A percentile compares a stretch with the other conserved stretches of the same genome.
Conservation (phyloP, 495 filamentous ascomycete genomes). For the Collariella sp. region DNA sequence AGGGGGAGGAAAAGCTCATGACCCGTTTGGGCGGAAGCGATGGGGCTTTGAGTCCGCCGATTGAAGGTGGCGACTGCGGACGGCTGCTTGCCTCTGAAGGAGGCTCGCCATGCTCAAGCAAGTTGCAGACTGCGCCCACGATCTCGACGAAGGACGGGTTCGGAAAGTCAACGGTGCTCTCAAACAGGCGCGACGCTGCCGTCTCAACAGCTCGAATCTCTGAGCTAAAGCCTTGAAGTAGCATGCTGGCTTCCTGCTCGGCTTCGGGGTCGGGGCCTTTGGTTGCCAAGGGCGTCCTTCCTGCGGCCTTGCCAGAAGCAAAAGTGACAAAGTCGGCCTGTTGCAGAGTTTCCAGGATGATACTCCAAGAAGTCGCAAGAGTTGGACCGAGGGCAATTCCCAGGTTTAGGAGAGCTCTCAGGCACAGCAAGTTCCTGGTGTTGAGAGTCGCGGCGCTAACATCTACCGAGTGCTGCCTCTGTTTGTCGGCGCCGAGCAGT, state of each 20-base stretch:
- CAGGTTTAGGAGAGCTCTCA: slow-evolving; percentile 83
- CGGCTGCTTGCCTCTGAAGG: slow-evolving; percentile 26
- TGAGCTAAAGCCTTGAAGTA: slow-evolving; percentile 56
- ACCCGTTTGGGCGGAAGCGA: slow-evolving; percentile 46
- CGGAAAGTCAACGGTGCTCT: slow-evolving; percentile 82
- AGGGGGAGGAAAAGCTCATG: slow-evolving; percentile 51
- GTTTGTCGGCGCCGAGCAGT: slow-evolving; percentile 41
- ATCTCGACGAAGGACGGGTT: slow-evolving; percentile 72
- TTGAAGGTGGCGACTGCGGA: slow-evolving; percentile 29
- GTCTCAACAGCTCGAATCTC: slow-evolving; percentile 83
- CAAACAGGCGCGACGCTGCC: slow-evolving; percentile 79
- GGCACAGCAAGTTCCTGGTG: slow-evolving; percentile 80
- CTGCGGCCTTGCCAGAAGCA: slow-evolving; percentile 42
- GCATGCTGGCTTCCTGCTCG: slow-evolving; percentile 38
- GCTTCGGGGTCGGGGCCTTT: slow-evolving; percentile 36
- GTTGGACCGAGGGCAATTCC: slow-evolving; percentile 92
- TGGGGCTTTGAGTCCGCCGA: slow-evolving; percentile 25
- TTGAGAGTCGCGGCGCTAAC: slow-evolving; percentile 52
- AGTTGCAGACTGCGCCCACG: slow-evolving; percentile 60
- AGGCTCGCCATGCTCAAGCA: slow-evolving; percentile 41
- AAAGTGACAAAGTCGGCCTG: slow-evolving; percentile 83
- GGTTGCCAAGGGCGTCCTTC: slow-evolving; percentile 36
- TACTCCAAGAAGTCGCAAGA: slow-evolving; percentile 75
- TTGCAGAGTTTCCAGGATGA: slow-evolving; percentile 82
- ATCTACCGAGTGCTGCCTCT: slow-evolving; percentile 46